Evolutionary conservation across 176 grass and related monocot genomes (phyloP), one percentile per base, ranked within the genome.

Genomic region (Hsuehochloa calcarea): DNA sequence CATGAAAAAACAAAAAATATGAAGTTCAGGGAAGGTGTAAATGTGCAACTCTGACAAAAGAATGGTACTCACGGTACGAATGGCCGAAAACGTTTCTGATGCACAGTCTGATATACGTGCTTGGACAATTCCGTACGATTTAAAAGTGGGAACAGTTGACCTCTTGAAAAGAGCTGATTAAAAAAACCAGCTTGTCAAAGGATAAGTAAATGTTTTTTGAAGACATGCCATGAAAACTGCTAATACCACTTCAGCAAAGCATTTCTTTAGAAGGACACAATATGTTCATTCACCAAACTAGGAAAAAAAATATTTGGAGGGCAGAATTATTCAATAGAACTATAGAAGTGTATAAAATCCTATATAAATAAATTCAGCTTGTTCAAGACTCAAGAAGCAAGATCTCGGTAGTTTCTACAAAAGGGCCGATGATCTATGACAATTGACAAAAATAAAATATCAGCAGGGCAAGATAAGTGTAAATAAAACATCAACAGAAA

Each of bases 121-220:
- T 95, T 98, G 93, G 70, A 90, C 87, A 20, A 89, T 93, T 90
- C 89, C 93, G 61, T 98, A 92, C 38, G 87, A 95, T 91, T 93
- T 87, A 79, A 95, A 98, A 52, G 87, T 93, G 19, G 96, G 96
- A 83, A 98, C 85, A 85, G 91, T 93, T 65, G 96, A 98, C 80
- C 96, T 92, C 91, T 98, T 98, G 82, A 98, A 98, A 89, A 98
- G 75, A 87, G 96, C 96, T 98, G 89, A 86, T 87, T 41, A 68
- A 74, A 77, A 84, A 68, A 87, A 81, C 13, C 82, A 56, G 1
- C 17, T 17, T 83, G 55, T 77, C 26, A 86, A 86, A 78, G 10
- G 35, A 55, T 71, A 81, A 17, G 3, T 50, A 79, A 59, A 75
- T 61, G 2, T 0, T 69, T 62, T 68, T 60, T 50, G 2, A 55